These are phyloP conservation scores for Mycosphaerella sp. DNA, from an alignment of 2,329 filamentous ascomycete species.

Conservation along the genomic window DNA sequence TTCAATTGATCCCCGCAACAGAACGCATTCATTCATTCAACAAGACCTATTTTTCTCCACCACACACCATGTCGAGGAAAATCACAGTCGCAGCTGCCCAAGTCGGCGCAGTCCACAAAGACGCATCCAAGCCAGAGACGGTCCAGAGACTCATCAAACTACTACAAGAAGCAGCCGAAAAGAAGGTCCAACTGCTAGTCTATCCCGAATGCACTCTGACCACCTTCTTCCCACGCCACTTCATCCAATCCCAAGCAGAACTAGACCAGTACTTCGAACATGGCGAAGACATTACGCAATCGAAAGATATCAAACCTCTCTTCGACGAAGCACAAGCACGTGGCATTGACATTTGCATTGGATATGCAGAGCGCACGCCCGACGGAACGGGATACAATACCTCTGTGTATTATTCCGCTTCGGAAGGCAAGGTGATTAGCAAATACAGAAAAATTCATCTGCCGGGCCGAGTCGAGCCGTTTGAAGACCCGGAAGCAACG, in stretches of 20 bases:
- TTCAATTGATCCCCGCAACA: too few relatives aligned
- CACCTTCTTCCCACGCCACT: conserved; percentile 51
- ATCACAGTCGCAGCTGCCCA: conserved; percentile 50
- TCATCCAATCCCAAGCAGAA: conserved; percentile 34
- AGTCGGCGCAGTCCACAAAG: conserved; percentile 44
- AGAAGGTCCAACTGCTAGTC: conserved; percentile 46
- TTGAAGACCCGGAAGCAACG: conserved; percentile 42
- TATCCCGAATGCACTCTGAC: conserved; percentile 52
- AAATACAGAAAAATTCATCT: conserved; percentile 54
- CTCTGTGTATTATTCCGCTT: conserved; percentile 47
- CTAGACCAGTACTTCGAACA: conserved; percentile 49
- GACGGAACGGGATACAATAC: conserved; percentile 48
- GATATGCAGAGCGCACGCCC: conserved; percentile 46
- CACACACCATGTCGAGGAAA: conserved; percentile 34
- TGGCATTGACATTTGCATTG: conserved; percentile 48
- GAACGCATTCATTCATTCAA: neutral
- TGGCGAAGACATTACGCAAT: conserved; percentile 38
- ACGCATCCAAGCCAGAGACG: conserved; percentile 39
- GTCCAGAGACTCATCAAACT: conserved; percentile 47
- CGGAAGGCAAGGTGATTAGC: conserved; percentile 38
- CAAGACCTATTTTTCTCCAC: too few relatives aligned
- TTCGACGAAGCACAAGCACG: conserved; percentile 45
- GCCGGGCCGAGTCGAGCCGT: conserved; percentile 49
- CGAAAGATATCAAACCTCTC: conserved; percentile 43
- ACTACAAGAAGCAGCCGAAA: conserved; percentile 41